A percentile compares a stretch with the other conserved stretches of the same genome.
These are phyloP conservation scores for Alternaria sp. DNA, from an alignment of 2,329 filamentous ascomycete species.

Conservation along the genomic window DNA sequence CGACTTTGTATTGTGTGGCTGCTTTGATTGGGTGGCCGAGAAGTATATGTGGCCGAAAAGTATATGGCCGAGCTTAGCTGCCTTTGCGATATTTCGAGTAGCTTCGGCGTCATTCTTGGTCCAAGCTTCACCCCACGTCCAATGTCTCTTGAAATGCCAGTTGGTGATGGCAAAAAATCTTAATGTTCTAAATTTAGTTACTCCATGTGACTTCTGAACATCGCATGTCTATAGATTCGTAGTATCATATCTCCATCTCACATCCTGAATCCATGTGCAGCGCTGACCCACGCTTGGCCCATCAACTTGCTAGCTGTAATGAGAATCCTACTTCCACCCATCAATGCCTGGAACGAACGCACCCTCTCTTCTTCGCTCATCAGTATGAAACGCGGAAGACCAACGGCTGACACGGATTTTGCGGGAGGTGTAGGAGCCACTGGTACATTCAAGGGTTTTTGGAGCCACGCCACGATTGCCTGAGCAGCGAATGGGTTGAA, in stretches of 20 bases:
- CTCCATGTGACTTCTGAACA: neutral
- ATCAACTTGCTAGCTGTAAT: constrained; percentile 60
- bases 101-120: constrained; percentile 31
- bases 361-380: constrained; percentile 64
- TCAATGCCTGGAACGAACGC: constrained; percentile 58
- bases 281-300: constrained; percentile 60
- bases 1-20: too few species aligned
- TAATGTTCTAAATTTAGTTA: neutral
- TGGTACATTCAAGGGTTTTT: constrained; percentile 22
- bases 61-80: too few species aligned
- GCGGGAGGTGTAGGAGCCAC: constrained; percentile 5
- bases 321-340: constrained; percentile 65
- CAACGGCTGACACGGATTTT: constrained; percentile 37
- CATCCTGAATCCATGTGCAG: constrained; percentile 42
- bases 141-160: neutral
- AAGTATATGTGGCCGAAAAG: too few species aligned
- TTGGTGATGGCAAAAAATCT: neutral
- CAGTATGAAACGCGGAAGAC: constrained; percentile 64
- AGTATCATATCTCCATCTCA: constrained; percentile 1
- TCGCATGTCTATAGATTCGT: neutral
- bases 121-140: constrained; percentile 21
- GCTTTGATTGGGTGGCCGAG: too few species aligned
- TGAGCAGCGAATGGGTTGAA: constrained; percentile 78
- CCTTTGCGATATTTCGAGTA: constrained; percentile 31
- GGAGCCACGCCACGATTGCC: constrained; percentile 60